Evolutionary conservation across 768 basidiomycete genomes (phyloP).

Genomic region (Hygrophorus pudorinus): DNA sequence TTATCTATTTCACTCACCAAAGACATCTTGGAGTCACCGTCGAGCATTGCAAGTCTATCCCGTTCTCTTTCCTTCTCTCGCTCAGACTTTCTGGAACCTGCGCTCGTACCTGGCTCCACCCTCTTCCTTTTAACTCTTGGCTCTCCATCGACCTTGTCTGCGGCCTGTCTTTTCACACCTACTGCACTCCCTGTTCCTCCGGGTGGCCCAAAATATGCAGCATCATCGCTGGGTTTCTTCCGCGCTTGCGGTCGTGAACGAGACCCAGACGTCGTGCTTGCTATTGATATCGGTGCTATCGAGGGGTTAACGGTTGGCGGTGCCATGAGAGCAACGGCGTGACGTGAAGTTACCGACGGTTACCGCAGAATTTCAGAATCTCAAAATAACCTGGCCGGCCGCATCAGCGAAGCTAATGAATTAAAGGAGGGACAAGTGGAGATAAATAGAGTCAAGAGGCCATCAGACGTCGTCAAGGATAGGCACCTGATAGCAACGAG

Average conservation of each 20-base stretch:
- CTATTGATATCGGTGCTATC: no score
- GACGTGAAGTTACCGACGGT: no score
- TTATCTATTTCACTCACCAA: conserved; percentile 22
- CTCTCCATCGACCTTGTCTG: conserved; percentile 64
- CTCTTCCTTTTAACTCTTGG: conserved; percentile 67
- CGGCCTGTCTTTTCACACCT: conserved; percentile 55
- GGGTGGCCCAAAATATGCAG: conserved; percentile 56
- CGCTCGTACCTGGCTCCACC: conserved; percentile 30
- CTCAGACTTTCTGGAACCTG: conserved; percentile 15
- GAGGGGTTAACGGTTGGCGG: no score
- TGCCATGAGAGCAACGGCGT: no score
- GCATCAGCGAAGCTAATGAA: no score
- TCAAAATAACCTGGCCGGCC: no score
- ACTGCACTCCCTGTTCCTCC: conserved; percentile 26
- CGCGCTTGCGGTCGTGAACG: conserved; percentile 56
- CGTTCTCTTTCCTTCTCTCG: conserved; percentile 18
- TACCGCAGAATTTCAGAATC: no score
- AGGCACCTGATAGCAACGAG: no score
- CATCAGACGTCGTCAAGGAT: no score
- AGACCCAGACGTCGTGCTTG: conserved; percentile 29
- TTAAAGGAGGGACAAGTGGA: no score
- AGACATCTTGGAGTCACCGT: conserved; percentile 30
- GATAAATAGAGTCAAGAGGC: no score
- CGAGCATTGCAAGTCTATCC: conserved; percentile 13
- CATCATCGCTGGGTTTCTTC: conserved; percentile 57